Percentiles rank a stretch among this genome's conserved stretches.
These are phyloP conservation scores for Calonectria montana DNA, from an alignment of 2,329 filamentous ascomycete species.

Conservation along the genomic window DNA sequence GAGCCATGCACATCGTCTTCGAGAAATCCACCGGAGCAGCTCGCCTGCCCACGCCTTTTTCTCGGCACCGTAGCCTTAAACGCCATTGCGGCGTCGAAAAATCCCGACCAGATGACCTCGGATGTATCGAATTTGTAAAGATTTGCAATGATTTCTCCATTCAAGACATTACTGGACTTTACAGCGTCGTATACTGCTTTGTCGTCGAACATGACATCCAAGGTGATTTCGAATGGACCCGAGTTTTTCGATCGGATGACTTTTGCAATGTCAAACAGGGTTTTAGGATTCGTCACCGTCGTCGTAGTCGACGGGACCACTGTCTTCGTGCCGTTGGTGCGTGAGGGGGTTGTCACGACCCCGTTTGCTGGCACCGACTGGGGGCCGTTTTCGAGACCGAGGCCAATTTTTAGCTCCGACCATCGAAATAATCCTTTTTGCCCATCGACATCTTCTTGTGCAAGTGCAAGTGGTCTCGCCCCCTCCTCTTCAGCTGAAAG, in stretches of 20 bases:
- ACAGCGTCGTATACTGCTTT: slow-evolving; percentile 49
- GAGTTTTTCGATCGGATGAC: slow-evolving; percentile 62
- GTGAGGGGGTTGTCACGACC: neutral
- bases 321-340: neutral
- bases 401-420: neutral
- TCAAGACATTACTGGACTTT: slow-evolving; percentile 50
- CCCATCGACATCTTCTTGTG: neutral
- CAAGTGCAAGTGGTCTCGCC: neutral
- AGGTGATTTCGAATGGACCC: slow-evolving; percentile 62
- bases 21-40: neutral
- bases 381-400: neutral
- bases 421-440: neutral
- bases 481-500: neutral
- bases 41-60: neutral
- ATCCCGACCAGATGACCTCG: neutral
- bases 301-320: neutral
- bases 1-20: slow-evolving; percentile 10
- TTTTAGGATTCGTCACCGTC: neutral
- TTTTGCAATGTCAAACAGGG: slow-evolving; percentile 3
- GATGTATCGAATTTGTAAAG: neutral
- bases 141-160: slow-evolving; percentile 43
- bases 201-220: slow-evolving; percentile 62
- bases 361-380: neutral
- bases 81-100: neutral
- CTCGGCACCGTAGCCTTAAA: neutral